Conservation (phyloP, 1,139 yeast species). For the Yamadazyma trypodendri region DNA sequence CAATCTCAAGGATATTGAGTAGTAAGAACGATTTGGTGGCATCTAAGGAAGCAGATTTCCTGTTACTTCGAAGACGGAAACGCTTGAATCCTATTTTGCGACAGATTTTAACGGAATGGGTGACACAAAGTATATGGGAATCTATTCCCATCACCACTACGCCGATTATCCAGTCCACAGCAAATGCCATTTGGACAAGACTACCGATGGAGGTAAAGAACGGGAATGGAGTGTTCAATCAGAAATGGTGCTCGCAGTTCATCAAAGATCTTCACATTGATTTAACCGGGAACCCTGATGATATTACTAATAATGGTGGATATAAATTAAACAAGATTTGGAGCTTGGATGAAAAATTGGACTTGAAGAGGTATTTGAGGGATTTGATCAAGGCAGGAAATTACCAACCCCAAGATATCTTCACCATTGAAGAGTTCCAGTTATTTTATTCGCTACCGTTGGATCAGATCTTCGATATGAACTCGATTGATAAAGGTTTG, state of each 20-base stretch:
- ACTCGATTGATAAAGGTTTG: constrained; percentile 46
- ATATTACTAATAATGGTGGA: constrained; percentile 32
- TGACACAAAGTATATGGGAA: constrained; percentile 67
- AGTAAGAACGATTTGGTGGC: constrained; percentile 59
- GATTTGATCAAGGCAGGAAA: constrained; percentile 30
- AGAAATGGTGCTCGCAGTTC: constrained; percentile 66
- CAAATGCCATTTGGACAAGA: constrained; percentile 62
- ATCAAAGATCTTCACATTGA: constrained; percentile 54
- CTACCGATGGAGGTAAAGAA: constrained; percentile 54
- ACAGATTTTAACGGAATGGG: constrained; percentile 64
- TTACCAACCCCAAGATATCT: constrained; percentile 53
- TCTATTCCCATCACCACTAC: constrained; percentile 58
- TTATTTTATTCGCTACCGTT: constrained; percentile 60
- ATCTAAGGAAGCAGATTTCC: constrained; percentile 57
- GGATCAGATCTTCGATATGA: constrained; percentile 55
- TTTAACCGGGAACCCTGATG: constrained; percentile 45
- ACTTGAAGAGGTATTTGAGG: constrained; percentile 34
- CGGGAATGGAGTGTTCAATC: constrained; percentile 63
- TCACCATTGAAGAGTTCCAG: constrained; percentile 62
- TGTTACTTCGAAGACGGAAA: constrained; percentile 53
- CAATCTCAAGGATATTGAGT: constrained; percentile 60
- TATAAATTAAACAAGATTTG: constrained; percentile 55
- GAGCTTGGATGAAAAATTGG: constrained; percentile 58
- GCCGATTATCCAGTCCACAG: constrained; percentile 63
- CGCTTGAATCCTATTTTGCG: constrained; percentile 57